Evolutionary conservation across 768 basidiomycete genomes (phyloP).

Genomic region (Lenzites betulinus): DNA sequence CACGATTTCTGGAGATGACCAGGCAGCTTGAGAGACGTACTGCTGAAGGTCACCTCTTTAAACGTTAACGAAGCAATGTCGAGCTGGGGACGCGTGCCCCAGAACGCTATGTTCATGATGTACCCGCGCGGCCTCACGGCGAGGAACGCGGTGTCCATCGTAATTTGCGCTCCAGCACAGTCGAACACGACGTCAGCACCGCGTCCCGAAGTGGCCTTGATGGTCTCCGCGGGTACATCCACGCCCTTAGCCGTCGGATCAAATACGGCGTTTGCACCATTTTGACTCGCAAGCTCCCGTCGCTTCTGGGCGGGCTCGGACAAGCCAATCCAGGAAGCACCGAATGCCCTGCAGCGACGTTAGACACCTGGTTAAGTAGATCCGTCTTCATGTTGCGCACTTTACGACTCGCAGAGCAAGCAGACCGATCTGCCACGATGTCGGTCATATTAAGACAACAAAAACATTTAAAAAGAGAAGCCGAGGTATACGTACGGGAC

Average conservation of each 20-base stretch:
- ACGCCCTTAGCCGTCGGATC: slow-evolving; percentile 33
- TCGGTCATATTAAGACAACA: background rate
- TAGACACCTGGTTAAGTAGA: background rate
- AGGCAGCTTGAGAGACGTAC: slow-evolving; percentile 25
- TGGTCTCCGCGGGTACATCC: slow-evolving; percentile 32
- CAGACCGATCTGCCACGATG: slow-evolving; percentile 22
- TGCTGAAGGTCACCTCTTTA: slow-evolving; percentile 43
- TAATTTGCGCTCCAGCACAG: slow-evolving; percentile 44
- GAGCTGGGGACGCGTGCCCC: slow-evolving; percentile 40
- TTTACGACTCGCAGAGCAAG: slow-evolving; percentile 20
- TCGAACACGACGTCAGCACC: slow-evolving; percentile 52
- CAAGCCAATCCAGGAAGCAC: slow-evolving; percentile 36
- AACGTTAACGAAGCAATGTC: slow-evolving; percentile 40
- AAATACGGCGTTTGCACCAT: slow-evolving; percentile 41
- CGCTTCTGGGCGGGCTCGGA: slow-evolving; percentile 46
- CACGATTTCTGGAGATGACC: too few relatives aligned
- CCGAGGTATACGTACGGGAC: slow-evolving; percentile 40
- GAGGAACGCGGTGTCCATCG: slow-evolving; percentile 38
- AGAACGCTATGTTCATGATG: slow-evolving; percentile 45
- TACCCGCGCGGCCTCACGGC: slow-evolving; percentile 42
- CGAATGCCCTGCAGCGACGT: slow-evolving; percentile 21
- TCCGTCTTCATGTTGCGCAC: background rate
- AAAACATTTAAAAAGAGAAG: too few relatives aligned
- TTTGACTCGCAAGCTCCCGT: slow-evolving; percentile 38
- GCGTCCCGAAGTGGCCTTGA: slow-evolving; percentile 30